Evolutionary conservation across 1,139 yeast species (phyloP).

Genomic region (Yamadazyma friedrichii): DNA sequence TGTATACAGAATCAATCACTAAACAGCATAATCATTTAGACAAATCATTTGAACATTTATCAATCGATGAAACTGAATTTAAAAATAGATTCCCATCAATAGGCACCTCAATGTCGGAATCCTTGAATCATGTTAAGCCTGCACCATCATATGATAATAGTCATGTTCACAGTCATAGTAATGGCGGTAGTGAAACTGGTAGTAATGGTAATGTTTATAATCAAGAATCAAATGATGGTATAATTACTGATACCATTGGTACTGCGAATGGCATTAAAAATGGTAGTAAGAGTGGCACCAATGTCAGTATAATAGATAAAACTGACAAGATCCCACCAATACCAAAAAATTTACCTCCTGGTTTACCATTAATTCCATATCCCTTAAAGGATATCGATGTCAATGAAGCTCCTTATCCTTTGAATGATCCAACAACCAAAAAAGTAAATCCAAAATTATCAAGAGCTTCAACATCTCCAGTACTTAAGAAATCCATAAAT

Average conservation of each 20-base stretch:
- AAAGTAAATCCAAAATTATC: not conserved
- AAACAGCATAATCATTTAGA: constrained; percentile 7
- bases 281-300: not conserved
- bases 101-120: not conserved
- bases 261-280: constrained; percentile 1
- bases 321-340: no score
- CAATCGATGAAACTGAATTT: constrained; percentile 8
- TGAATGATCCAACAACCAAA: not conserved
- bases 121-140: not conserved
- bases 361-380: constrained; percentile 17
- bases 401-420: constrained; percentile 23
- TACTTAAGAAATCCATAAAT: constrained; percentile 2
- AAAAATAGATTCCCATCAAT: constrained; percentile 14
- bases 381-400: constrained; percentile 16
- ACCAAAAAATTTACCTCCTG: constrained; percentile 20
- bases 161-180: not conserved
- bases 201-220: no score
- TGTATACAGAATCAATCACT: not conserved
- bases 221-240: no score
- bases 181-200: no score
- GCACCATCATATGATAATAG: not conserved
- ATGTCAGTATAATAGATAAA: no score
- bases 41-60: constrained; percentile 3
- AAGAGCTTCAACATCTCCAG: not conserved
- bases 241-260: no score